phyloP scores from a whole-genome alignment of 2,329 filamentous ascomycete species.

The Aspergillus sp. region DNA sequence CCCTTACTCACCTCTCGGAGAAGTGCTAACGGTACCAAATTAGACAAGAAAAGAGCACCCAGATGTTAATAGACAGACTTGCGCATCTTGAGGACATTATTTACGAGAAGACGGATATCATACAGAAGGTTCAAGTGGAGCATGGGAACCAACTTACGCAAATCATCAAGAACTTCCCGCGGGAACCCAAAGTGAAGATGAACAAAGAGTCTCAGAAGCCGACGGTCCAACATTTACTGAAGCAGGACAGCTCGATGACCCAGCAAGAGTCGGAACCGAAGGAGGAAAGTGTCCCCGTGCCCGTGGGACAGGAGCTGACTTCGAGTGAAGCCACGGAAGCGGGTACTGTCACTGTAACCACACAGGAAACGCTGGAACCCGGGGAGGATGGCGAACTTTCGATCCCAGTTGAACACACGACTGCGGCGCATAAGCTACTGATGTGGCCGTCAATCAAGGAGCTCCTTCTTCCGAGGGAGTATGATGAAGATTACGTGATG shows the following conservation, averaged over 20 bases:
- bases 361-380: slow-evolving; percentile 14
- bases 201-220: slow-evolving; percentile 14
- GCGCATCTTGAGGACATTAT: slow-evolving; percentile 32
- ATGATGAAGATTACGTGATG: slow-evolving; percentile 72
- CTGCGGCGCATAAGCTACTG: slow-evolving; percentile 79
- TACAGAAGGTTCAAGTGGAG: slow-evolving; percentile 20
- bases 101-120: slow-evolving; percentile 22
- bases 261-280: slow-evolving; percentile 16
- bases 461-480: slow-evolving; percentile 58
- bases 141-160: slow-evolving; percentile 14
- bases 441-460: slow-evolving; percentile 67
- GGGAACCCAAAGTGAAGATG: slow-evolving; percentile 4
- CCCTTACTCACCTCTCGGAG: neutral
- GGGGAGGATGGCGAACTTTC: slow-evolving; percentile 58
- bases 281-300: slow-evolving; percentile 7
- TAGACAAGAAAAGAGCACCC: slow-evolving; percentile 43
- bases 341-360: neutral
- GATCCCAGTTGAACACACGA: slow-evolving; percentile 84
- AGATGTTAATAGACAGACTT: slow-evolving; percentile 36
- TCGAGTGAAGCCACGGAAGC: neutral
- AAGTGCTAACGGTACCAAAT: slow-evolving; percentile 5
- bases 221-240: slow-evolving; percentile 19
- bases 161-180: neutral
- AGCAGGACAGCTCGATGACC: slow-evolving; percentile 22
- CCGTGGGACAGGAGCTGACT: slow-evolving; percentile 6